Conservation (phyloP, 257 asterid genomes). For the Coffea canephora region DNA sequence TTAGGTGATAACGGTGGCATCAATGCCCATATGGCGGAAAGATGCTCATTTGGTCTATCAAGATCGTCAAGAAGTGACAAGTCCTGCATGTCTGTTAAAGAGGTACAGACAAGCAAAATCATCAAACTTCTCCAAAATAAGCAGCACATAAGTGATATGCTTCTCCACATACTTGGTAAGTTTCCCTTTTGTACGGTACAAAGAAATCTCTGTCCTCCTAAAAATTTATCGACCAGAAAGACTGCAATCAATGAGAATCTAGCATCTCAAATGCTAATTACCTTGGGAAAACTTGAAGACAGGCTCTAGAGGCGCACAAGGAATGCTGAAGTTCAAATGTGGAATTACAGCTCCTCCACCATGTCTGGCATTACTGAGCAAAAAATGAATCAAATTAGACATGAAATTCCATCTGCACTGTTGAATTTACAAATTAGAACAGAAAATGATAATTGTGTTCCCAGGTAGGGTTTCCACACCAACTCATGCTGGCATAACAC, state of each 20-base stretch:
- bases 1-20: constrained; percentile 77
- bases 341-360: constrained; percentile 98
- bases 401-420: constrained; percentile 12
- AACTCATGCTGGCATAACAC: background rate
- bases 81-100: constrained; percentile 63
- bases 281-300: constrained; percentile 81
- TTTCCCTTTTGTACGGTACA: background rate
- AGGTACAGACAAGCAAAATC: background rate
- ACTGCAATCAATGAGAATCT: background rate
- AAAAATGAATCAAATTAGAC: constrained; percentile 16
- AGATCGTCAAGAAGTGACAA: constrained; percentile 60
- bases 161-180: background rate
- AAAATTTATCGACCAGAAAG: background rate
- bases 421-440: constrained; percentile 10
- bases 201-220: too few species aligned
- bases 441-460: background rate
- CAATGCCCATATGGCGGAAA: constrained; percentile 86
- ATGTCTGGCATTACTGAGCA: constrained; percentile 86
- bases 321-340: constrained; percentile 95
- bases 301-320: constrained; percentile 85
- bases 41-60: constrained; percentile 70
- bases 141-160: background rate
- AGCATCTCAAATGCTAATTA: constrained; percentile 12
- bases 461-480: background rate
- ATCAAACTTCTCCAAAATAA: background rate